A percentile compares a stretch with the other conserved stretches of the same genome.
Conservation (phyloP, 78 protist genomes). For the Cavenderia fasciculata region DNA sequence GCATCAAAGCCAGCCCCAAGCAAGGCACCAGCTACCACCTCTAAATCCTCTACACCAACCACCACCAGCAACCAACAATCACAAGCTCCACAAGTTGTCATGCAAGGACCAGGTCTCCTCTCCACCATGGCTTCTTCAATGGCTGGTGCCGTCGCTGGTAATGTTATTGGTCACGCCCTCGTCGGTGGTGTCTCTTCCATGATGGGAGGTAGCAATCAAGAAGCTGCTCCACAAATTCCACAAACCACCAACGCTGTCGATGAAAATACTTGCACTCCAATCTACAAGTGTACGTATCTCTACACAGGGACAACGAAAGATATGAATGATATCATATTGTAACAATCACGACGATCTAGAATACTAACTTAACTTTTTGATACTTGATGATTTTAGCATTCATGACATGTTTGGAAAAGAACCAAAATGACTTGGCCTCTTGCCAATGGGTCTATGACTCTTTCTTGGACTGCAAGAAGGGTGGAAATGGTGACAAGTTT, state of each 20-base stretch:
- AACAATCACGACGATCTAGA: too few species aligned
- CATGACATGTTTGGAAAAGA: constrained; percentile 72
- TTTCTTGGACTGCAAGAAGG: constrained; percentile 40
- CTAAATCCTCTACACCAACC: neutral
- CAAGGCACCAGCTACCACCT: constrained; percentile 28
- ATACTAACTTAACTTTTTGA: too few species aligned
- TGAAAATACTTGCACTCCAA: constrained; percentile 9
- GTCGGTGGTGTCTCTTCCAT: constrained; percentile 60
- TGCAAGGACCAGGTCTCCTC: constrained; percentile 78
- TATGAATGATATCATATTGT: too few species aligned
- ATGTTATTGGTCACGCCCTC: constrained; percentile 55
- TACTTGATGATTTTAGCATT: too few species aligned
- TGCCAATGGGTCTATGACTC: constrained; percentile 76
- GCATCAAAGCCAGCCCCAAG: neutral
- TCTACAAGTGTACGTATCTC: constrained; percentile 35
- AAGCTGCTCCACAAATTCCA: neutral
- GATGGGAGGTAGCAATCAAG: constrained; percentile 45
- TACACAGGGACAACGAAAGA: too few species aligned
- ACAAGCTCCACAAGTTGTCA: constrained; percentile 55
- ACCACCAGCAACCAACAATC: neutral
- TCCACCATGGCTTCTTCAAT: constrained; percentile 58
- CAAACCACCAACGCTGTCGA: constrained; percentile 12
- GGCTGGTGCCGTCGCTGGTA: constrained; percentile 73
- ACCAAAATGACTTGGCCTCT: constrained; percentile 36
- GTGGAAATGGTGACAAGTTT: neutral